Evolutionary conservation across 208 protist species (phyloP), one percentile per base, ranked within the genome.

Genomic region (Vickermania spadyakhi): DNA sequence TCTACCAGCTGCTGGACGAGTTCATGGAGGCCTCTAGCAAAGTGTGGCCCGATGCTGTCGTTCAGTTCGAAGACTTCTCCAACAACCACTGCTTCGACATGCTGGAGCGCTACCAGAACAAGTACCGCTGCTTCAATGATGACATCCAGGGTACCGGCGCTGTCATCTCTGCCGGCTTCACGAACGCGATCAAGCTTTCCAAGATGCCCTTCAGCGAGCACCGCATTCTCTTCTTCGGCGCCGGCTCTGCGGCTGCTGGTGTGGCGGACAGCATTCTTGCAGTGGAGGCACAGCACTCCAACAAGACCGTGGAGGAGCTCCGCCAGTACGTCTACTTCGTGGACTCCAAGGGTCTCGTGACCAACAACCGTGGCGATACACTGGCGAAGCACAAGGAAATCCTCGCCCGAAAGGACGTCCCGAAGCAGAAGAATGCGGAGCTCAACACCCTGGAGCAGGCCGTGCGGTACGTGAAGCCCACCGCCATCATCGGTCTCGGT

Each of bases 1-100:
- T 91, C 63, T 94, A 92, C 58, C 57, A 58, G 7, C 57, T 97
- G 0, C 64, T 96, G 2, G 86, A 96, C 18, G 91, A 96, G 64
- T 94, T 97, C 58, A 74, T 97, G 61, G 72, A 62, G 18, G 53
- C 85, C 30, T 77, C 80, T 5, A 67, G 71, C 26, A 41, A 80
- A 21, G 68, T 75, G 58, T 97, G 86, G 88, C 89, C 92, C 4
- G 65, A 64, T 28, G 62, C 68, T 31, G 65, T 84, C n/a, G 61
- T 97, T 4, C 92, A 98, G 79, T 98, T 97, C 52, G 96, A 98
- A 72, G 96, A 98, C 70, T 97, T 98, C 66, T 79, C 73, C 50
- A 97, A 87, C 65, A 79, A 88, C 60, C 81, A 97, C 69, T 91
- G 84, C 56, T 97, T 97, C 61, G 72, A 81, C 7, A 82, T 98